These are phyloP conservation scores for Metschnikowia chrysomelidarum DNA, from an alignment of 805 yeast genomes.

Conservation along the genomic window DNA sequence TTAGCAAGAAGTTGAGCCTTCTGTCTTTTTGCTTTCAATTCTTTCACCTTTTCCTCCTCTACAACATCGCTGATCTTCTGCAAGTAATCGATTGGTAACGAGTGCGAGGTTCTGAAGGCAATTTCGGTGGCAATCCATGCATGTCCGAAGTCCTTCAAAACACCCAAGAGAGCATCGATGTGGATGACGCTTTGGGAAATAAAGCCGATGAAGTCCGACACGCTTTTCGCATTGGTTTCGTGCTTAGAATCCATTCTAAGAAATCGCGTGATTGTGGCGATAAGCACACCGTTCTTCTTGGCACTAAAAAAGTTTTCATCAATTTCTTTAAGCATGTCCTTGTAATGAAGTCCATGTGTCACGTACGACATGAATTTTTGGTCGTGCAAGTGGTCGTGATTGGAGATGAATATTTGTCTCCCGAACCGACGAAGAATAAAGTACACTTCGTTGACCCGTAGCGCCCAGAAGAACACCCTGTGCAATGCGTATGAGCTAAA, in stretches of 20 bases:
- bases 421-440: conserved; percentile 47
- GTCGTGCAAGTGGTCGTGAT: conserved; percentile 42
- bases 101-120: conserved; percentile 38
- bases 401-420: conserved; percentile 44
- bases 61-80: conserved; percentile 17
- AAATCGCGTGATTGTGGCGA: conserved; percentile 47
- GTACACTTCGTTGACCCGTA: conserved; percentile 51
- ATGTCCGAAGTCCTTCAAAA: conserved; percentile 36
- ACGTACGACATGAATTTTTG: conserved; percentile 34
- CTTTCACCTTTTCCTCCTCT: conserved; percentile 9
- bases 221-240: conserved; percentile 34
- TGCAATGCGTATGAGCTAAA: conserved; percentile 44
- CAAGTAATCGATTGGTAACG: conserved; percentile 27
- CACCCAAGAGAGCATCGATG: conserved; percentile 27
- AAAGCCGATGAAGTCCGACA: conserved; percentile 41
- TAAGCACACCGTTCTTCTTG: conserved; percentile 47
- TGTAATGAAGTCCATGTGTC: conserved; percentile 21
- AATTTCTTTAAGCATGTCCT: conserved; percentile 22
- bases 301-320: conserved; percentile 43
- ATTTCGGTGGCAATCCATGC: conserved; percentile 45
- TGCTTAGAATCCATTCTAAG: conserved; percentile 40
- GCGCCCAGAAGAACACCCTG: conserved; percentile 42
- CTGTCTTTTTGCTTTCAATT: conserved; percentile 6
- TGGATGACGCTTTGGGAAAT: conserved; percentile 37
- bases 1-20: conserved; percentile 4